Percentiles rank a stretch among this genome's conserved stretches.
Evolutionary conservation across 2,329 filamentous ascomycete genomes (phyloP).

Genomic region (Exophiala alcalophila): DNA sequence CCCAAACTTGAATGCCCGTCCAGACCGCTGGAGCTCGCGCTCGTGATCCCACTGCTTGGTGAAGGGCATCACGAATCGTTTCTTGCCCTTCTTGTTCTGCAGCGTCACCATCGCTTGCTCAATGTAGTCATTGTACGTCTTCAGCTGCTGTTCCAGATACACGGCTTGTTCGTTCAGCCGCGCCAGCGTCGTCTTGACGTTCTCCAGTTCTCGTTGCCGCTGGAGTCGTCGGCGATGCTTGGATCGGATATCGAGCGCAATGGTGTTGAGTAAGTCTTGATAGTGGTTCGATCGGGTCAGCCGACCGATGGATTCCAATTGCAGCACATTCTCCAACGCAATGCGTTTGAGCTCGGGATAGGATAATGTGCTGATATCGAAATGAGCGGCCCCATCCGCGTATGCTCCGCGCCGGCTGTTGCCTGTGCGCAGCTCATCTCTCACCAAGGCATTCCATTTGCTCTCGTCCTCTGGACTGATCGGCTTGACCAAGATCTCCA

Average conservation of each 20-base stretch:
- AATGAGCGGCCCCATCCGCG: constrained; percentile 75
- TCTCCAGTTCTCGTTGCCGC: constrained; percentile 82
- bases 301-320: constrained; percentile 79
- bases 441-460: constrained; percentile 77
- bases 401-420: constrained; percentile 77
- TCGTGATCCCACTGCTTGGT: constrained; percentile 99
- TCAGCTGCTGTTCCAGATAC: constrained; percentile 91
- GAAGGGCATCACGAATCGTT: constrained; percentile 90
- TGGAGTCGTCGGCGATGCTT: constrained; percentile 93
- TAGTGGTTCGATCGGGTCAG: constrained; percentile 87
- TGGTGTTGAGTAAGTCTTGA: constrained; percentile 96
- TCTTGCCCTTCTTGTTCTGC: constrained; percentile 95
- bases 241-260: constrained; percentile 92
- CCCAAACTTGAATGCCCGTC: constrained; percentile 93
- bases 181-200: constrained; percentile 46
- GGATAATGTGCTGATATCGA: constrained; percentile 83
- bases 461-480: constrained; percentile 83
- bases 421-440: constrained; percentile 72
- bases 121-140: constrained; percentile 98
- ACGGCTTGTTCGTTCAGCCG: constrained; percentile 63
- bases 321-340: constrained; percentile 89
- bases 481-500: constrained; percentile 91
- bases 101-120: constrained; percentile 97
- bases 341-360: constrained; percentile 92
- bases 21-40: constrained; percentile 85